A percentile compares a stretch with the other conserved stretches of the same genome.
Evolutionary conservation across 208 protist genomes (phyloP).

Genomic region (Leishmania gerbilli): DNA sequence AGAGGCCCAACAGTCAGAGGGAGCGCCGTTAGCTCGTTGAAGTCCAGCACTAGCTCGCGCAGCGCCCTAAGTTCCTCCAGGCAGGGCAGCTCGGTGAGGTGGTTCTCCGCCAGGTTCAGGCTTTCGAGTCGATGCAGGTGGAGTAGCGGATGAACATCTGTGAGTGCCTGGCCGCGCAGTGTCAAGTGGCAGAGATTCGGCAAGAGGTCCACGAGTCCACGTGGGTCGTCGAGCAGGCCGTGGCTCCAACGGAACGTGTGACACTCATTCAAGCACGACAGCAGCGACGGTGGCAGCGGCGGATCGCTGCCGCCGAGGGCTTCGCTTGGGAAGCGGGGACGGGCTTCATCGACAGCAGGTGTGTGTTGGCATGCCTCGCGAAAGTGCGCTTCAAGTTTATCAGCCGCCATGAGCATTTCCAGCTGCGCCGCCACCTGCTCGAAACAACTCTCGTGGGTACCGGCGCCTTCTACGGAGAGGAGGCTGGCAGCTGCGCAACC

Average conservation of each 20-base stretch:
- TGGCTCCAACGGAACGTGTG: conserved; percentile 34
- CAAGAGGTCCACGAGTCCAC: conserved; percentile 19
- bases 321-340: not conserved
- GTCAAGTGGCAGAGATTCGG: conserved; percentile 39
- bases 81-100: conserved; percentile 45
- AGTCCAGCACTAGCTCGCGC: conserved; percentile 58
- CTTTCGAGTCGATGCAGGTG: conserved; percentile 48
- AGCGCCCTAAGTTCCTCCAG: conserved; percentile 45
- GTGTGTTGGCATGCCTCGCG: not conserved
- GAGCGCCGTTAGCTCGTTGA: conserved; percentile 68
- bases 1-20: conserved; percentile 47
- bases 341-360: not conserved
- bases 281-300: not conserved
- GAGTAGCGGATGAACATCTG: conserved; percentile 49
- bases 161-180: conserved; percentile 62
- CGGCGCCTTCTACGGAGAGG: conserved; percentile 27
- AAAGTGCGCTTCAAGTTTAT: conserved; percentile 3
- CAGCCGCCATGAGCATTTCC: conserved; percentile 13
- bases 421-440: conserved; percentile 16
- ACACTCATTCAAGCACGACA: conserved; percentile 5
- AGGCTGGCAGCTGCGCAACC: conserved; percentile 16
- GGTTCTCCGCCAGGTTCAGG: conserved; percentile 82
- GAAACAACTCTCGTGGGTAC: conserved; percentile 27
- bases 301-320: not conserved
- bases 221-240: conserved; percentile 32